Conservation (phyloP, 2,329 filamentous ascomycete genomes). For the Diaporthe sp. region DNA sequence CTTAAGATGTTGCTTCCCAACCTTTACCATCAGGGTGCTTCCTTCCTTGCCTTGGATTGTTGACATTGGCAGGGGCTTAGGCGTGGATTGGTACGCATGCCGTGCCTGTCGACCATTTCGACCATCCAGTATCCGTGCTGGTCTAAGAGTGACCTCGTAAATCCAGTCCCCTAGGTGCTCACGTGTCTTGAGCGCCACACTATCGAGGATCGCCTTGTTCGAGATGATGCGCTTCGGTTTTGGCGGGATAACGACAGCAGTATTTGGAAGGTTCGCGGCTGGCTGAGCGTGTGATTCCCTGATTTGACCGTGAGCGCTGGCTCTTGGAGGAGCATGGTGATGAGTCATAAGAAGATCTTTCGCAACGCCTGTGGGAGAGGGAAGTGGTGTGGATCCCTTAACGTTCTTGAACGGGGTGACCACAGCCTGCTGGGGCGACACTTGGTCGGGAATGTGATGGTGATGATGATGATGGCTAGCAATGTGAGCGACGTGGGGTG, state of each 20-base stretch:
- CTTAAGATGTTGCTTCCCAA: constrained; percentile 84
- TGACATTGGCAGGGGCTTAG: constrained; percentile 82
- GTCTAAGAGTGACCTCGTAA: constrained; percentile 78
- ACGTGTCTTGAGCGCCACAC: constrained; percentile 78
- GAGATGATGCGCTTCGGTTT: constrained; percentile 77
- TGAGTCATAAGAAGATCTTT: constrained; percentile 58
- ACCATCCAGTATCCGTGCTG: constrained; percentile 63
- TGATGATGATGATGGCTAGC: constrained; percentile 71
- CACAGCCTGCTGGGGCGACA: constrained; percentile 57
- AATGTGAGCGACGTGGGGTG: constrained; percentile 43
- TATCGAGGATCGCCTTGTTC: constrained; percentile 79
- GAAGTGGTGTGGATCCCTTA: constrained; percentile 61
- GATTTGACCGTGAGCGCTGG: constrained; percentile 40
- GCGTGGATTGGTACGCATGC: constrained; percentile 62
- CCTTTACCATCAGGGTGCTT: constrained; percentile 89
- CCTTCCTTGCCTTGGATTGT: constrained; percentile 82
- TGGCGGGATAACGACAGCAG: constrained; percentile 62
- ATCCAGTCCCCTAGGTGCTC: constrained; percentile 87
- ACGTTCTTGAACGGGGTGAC: constrained; percentile 63
- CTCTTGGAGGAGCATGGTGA: constrained; percentile 62
- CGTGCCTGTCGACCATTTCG: constrained; percentile 62
- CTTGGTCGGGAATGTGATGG: constrained; percentile 65
- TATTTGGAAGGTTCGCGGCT: constrained; percentile 52
- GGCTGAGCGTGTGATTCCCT: constrained; percentile 51
- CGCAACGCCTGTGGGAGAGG: constrained; percentile 58